Evolutionary conservation across 2,329 filamentous ascomycete species (phyloP).

Genomic region (Elsinoe batatas): DNA sequence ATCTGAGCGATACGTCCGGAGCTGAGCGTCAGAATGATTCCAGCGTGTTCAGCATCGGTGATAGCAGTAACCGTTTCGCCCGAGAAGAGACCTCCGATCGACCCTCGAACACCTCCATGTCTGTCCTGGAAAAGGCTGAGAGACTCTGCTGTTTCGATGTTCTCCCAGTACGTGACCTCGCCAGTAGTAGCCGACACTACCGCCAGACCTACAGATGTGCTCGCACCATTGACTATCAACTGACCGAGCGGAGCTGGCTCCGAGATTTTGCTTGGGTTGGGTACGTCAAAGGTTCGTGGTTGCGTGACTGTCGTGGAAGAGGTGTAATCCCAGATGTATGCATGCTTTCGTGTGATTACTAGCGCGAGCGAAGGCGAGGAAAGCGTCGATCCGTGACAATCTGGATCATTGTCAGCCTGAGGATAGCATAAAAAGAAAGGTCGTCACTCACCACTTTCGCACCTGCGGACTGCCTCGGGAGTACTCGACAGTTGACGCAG

Average conservation of each 20-base stretch:
- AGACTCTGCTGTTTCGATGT: slow-evolving; percentile 77
- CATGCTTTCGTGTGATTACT: slow-evolving; percentile 68
- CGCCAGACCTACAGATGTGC: slow-evolving; percentile 71
- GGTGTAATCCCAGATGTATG: slow-evolving; percentile 84
- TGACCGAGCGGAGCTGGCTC: slow-evolving; percentile 74
- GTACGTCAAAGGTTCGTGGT: slow-evolving; percentile 70
- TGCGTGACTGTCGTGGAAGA: slow-evolving; percentile 54
- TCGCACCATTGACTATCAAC: slow-evolving; percentile 68
- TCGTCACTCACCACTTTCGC: slow-evolving; percentile 12
- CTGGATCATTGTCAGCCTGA: slow-evolving; percentile 17
- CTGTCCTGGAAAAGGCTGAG: slow-evolving; percentile 75
- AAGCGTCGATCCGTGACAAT: slow-evolving; percentile 39
- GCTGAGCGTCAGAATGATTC: slow-evolving; percentile 76
- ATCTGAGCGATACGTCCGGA: slow-evolving; percentile 80
- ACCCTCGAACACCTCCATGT: slow-evolving; percentile 66
- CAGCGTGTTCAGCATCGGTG: slow-evolving; percentile 74
- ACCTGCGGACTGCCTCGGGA: slow-evolving; percentile 35
- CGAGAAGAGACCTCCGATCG: slow-evolving; percentile 61
- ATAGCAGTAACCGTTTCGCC: slow-evolving; percentile 71
- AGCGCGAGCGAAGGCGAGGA: slow-evolving; percentile 61
- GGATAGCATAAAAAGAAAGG: neutral
- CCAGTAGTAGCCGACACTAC: slow-evolving; percentile 76
- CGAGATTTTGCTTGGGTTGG: slow-evolving; percentile 56
- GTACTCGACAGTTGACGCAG: slow-evolving; percentile 77
- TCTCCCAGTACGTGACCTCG: slow-evolving; percentile 90